Evolutionary conservation across 169 alveolate genomes (phyloP).

Genomic region (Plasmodium coatneyi): DNA sequence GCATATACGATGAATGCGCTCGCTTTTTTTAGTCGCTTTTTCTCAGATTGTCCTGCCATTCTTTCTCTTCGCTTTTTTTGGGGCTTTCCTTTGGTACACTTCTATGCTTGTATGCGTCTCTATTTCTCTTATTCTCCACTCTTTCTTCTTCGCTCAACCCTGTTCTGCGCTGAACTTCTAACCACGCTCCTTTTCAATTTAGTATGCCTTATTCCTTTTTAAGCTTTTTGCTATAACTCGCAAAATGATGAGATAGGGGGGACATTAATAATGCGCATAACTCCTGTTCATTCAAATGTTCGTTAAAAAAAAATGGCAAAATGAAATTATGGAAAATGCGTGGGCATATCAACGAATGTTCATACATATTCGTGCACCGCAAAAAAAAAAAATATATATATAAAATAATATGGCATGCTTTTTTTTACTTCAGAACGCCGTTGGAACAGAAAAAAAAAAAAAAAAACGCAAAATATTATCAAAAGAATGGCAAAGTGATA

Average conservation of each 20-base stretch:
- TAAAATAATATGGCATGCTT: neutral
- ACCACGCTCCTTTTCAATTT: neutral
- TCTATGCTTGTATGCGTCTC: neutral
- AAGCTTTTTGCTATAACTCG: neutral
- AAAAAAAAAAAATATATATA: neutral
- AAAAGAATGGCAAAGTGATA: neutral
- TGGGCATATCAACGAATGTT: neutral
- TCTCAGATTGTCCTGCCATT: slow-evolving; percentile 76
- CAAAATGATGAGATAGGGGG: neutral
- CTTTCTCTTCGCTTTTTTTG: slow-evolving; percentile 1
- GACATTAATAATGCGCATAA: neutral
- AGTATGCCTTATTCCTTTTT: neutral
- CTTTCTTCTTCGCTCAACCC: neutral
- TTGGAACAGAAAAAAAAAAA: neutral
- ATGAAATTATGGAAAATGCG: neutral
- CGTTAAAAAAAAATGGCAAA: neutral
- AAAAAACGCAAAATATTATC: neutral
- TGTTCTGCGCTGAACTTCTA: neutral
- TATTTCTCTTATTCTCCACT: neutral
- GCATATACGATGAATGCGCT: slow-evolving; percentile 58
- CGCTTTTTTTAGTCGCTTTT: slow-evolving; percentile 69
- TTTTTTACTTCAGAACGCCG: neutral
- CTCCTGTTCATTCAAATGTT: neutral
- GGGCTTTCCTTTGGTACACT: neutral
- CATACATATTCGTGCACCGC: neutral